Evolutionary conservation across 495 filamentous ascomycete species (phyloP), one percentile per base, ranked within the genome.

Genomic region (Cladorrhinum samala): DNA sequence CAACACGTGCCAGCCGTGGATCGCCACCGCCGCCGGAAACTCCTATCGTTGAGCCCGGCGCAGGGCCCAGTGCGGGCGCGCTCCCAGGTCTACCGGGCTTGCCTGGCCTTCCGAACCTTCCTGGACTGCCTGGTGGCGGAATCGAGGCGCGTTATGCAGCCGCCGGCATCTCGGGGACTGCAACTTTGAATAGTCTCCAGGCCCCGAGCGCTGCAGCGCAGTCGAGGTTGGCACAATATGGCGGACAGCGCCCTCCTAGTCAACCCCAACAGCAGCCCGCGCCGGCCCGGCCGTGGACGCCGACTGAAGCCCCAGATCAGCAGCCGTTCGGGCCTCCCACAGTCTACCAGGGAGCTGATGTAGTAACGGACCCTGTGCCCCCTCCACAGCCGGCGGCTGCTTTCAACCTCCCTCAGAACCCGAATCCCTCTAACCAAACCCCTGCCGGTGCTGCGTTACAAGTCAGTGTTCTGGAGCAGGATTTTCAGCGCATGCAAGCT

Each of bases 11-110:
- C 25, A 86, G 89, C 64, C 81, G 93, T 57, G 93, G 93, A 17
- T 96, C 92, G 18, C 93, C 93, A 2, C 91, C 94, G 5, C 93
- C 93, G 3, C 93, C 93, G 2, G 94, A 97, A 66, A 97, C 93
- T 0, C 93, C 93, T n/a, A 78, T 91, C 40, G 79, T 87, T 9
- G 85, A 85, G 37, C 85, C 86, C 2, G 80, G 79, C 17, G 80
- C 45, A 41, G 13, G 27, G 11, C 27, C 27, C 11, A 33, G 27
- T 11, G 27, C 6, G 6, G 27, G 27, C 11, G 27, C 6, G 11
- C 27, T 33, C 5, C 27, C 27, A 6, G 27, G 27, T 11, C 27
- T 33, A 5, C 27, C 27, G 27, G 27, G 6, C 5, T 33, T 33
- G 27, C 27, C 27, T 33, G 27, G 27, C 27, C 27, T 33, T 11